Evolutionary conservation across 2,329 filamentous ascomycete genomes (phyloP).

Genomic region (Gnomoniopsis smithogilvyi): DNA sequence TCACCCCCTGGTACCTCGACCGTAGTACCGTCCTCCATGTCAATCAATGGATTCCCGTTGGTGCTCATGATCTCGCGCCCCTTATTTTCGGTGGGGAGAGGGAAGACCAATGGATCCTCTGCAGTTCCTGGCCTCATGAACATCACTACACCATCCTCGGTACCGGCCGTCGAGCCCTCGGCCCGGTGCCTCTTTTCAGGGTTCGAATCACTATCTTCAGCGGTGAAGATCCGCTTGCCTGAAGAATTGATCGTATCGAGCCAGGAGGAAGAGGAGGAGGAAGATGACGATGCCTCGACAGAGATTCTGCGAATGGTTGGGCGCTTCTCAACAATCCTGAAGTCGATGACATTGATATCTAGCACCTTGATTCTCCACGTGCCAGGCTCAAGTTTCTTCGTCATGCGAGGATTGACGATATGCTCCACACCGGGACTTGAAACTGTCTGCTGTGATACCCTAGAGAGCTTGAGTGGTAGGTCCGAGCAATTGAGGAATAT

Average conservation of each 20-base stretch:
- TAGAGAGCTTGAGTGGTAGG: slow-evolving; percentile 47
- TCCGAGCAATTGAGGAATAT: slow-evolving; percentile 56
- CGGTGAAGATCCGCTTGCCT: slow-evolving; percentile 47
- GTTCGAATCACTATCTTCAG: slow-evolving; percentile 35
- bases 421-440: slow-evolving; percentile 31
- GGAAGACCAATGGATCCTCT: slow-evolving; percentile 47
- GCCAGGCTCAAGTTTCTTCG: slow-evolving; percentile 48
- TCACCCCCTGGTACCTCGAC: slow-evolving; percentile 48
- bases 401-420: slow-evolving; percentile 38
- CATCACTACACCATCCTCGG: slow-evolving; percentile 53
- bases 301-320: slow-evolving; percentile 32
- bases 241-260: slow-evolving; percentile 39
- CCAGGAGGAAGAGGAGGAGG: slow-evolving; percentile 18
- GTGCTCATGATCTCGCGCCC: slow-evolving; percentile 39
- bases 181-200: slow-evolving; percentile 40
- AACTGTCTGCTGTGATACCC: slow-evolving; percentile 38
- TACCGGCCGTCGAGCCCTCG: slow-evolving; percentile 22
- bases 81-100: slow-evolving; percentile 44
- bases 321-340: slow-evolving; percentile 55
- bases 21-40: slow-evolving; percentile 47
- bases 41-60: slow-evolving; percentile 48
- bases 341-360: slow-evolving; percentile 51
- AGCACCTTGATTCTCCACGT: slow-evolving; percentile 55
- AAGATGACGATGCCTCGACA: slow-evolving; percentile 28
- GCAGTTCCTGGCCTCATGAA: slow-evolving; percentile 45